Conservation (phyloP, 2,329 filamentous ascomycete species). For the Fusarium continuum region DNA sequence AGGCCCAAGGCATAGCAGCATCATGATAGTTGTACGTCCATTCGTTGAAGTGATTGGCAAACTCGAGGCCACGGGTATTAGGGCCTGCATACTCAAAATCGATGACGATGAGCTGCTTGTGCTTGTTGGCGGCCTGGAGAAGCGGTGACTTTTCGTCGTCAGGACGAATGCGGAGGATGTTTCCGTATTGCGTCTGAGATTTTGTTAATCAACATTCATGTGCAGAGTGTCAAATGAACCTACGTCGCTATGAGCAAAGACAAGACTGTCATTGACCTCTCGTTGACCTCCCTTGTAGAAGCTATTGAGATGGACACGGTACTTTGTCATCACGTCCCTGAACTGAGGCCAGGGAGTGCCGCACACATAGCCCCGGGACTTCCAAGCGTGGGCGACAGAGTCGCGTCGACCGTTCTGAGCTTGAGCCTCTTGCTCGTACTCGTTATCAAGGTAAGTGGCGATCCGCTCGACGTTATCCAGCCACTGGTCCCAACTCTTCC, state of each 20-base stretch:
- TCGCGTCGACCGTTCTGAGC: constrained; percentile 26
- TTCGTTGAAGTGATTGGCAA: constrained; percentile 97
- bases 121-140: constrained; percentile 87
- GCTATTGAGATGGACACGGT: constrained; percentile 76
- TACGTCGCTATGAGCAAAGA: constrained; percentile 99
- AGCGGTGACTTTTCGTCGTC: constrained; percentile 83
- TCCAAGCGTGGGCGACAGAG: constrained; percentile 64
- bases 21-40: constrained; percentile 99
- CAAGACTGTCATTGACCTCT: constrained; percentile 76
- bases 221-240: constrained; percentile 47
- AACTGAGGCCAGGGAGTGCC: constrained; percentile 86
- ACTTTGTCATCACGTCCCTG: constrained; percentile 76
- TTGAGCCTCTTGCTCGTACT: constrained; percentile 60
- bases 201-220: constrained; percentile 13
- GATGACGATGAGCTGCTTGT: constrained; percentile 96
- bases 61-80: constrained; percentile 86
- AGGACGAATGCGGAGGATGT: constrained; percentile 80
- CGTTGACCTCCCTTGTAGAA: constrained; percentile 71
- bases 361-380: constrained; percentile 77
- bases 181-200: constrained; percentile 91
- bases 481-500: constrained; percentile 96
- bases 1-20: constrained; percentile 68
- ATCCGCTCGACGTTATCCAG: constrained; percentile 71
- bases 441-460: constrained; percentile 64
- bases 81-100: constrained; percentile 97